Evolutionary conservation across 306 rosid genomes (phyloP).

Genomic region (Corylus avellana): DNA sequence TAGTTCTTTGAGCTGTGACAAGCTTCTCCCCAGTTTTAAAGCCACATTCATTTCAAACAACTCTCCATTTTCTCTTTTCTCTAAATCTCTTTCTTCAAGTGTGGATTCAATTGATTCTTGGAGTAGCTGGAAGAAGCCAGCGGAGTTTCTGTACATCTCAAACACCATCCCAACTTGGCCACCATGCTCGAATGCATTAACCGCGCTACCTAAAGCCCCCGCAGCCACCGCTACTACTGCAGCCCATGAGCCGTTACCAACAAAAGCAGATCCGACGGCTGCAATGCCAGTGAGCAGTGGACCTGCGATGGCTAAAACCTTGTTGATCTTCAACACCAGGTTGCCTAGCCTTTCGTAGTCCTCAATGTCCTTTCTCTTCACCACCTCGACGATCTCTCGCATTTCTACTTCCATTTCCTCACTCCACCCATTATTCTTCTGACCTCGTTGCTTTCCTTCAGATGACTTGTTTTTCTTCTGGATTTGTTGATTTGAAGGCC

Average conservation of each 20-base stretch:
- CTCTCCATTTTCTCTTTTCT: conserved; percentile 68
- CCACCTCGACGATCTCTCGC: too few species aligned
- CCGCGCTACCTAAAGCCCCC: conserved; percentile 52
- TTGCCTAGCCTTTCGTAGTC: too few species aligned
- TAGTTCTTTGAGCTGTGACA: conserved; percentile 49
- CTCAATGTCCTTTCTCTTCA: too few species aligned
- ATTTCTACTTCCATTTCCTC: too few species aligned
- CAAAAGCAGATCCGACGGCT: conserved; percentile 50
- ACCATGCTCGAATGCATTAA: conserved; percentile 63
- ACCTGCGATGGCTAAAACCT: conserved; percentile 55
- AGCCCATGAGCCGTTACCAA: conserved; percentile 35
- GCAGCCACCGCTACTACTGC: conserved; percentile 47
- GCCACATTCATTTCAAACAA: conserved; percentile 63
- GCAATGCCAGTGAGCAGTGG: conserved; percentile 74
- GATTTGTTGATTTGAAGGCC: conserved; percentile 46
- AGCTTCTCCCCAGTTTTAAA: conserved; percentile 63
- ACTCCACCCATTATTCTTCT: too few species aligned
- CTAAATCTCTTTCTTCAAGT: conserved; percentile 49
- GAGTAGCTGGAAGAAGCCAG: conserved; percentile 49
- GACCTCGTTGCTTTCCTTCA: not conserved
- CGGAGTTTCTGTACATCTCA: conserved; percentile 66
- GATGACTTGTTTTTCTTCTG: not conserved
- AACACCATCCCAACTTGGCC: conserved; percentile 76
- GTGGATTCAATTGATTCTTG: conserved; percentile 48
- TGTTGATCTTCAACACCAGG: too few species aligned